phyloP scores from a whole-genome alignment of 805 yeast species.

The Lipomyces sp. region DNA sequence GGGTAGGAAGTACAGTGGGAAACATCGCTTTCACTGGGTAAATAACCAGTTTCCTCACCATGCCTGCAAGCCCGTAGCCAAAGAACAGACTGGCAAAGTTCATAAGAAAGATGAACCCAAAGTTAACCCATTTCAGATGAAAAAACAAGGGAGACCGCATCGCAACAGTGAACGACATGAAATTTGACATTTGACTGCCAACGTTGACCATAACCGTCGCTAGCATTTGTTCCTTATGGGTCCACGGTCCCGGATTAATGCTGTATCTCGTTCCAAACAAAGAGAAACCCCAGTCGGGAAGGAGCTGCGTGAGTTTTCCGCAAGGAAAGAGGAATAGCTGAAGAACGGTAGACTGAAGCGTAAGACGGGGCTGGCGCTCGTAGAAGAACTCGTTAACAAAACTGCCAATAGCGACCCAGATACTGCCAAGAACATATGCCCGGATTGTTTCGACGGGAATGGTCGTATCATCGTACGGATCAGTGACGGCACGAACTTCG shows the following conservation, averaged over 20 bases:
- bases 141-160: constrained; percentile 11
- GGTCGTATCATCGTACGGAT: constrained; percentile 51
- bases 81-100: constrained; percentile 56
- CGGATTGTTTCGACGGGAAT: constrained; percentile 53
- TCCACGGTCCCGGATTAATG: constrained; percentile 65
- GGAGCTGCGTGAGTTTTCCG: constrained; percentile 42
- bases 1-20: constrained; percentile 48
- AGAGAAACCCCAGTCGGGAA: constrained; percentile 25
- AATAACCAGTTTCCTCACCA: constrained; percentile 55
- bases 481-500: constrained; percentile 62
- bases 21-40: constrained; percentile 49
- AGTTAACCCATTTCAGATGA: constrained; percentile 25
- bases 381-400: constrained; percentile 59
- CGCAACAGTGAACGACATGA: constrained; percentile 7
- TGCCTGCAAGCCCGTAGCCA: constrained; percentile 66
- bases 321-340: constrained; percentile 63
- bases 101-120: constrained; percentile 54
- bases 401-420: constrained; percentile 55
- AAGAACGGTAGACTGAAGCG: constrained; percentile 57
- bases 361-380: constrained; percentile 53
- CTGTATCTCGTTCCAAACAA: constrained; percentile 40
- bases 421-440: constrained; percentile 49
- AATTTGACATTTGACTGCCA: constrained; percentile 16
- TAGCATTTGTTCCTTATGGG: constrained; percentile 63
- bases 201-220: constrained; percentile 44